Evolutionary conservation across 2,329 filamentous ascomycete genomes (phyloP), one percentile per base, ranked within the genome.

Genomic region (Penicillium sp.): DNA sequence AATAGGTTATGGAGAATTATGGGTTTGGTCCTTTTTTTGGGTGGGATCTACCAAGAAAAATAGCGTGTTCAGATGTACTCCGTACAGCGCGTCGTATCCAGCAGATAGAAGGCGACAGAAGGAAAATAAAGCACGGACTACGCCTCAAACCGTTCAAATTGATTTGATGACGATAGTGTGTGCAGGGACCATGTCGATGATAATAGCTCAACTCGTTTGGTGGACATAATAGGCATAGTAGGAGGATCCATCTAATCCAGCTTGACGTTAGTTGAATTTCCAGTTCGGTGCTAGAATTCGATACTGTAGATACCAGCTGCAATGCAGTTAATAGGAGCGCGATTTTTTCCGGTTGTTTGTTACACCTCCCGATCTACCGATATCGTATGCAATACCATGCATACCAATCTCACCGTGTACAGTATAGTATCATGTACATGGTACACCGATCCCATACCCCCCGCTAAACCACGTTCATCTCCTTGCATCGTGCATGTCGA

Each of bases 381-480:
- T 29, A 47, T 41, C 35, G 35, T 19, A 46, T 16, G 21, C 11
- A 24, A 46, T n/a, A 46, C 21, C 9, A 10, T 47, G 24, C 14
- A 29, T 19, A 41, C 39, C 5, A 21, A 41, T 41, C n/a, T 22
- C 19, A 21, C n/a, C 19, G 19, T 31, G n/a, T 29, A 47, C 45
- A 10, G 26, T 29, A 31, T 47, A 29, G 19, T 21, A 41, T 11
- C 37, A 13, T 41, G 16, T 6, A 41, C 10, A 22, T 21, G 14
- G 16, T 6, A 41, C 10, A 22, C 10, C 39, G 19, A 22, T 41
- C 39, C 19, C 19, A 37, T n/a, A 5, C 19, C 46, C 47, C 47
- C 47, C 47, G 47, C 47, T 48, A 55, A 55, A 55, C 61, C 62
- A 62, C 62, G 60, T 62, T 64, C 57, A 63, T 62, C 56, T 57